Conservation (phyloP, 2,329 filamentous ascomycete species). For the Elsinoe batatas region DNA sequence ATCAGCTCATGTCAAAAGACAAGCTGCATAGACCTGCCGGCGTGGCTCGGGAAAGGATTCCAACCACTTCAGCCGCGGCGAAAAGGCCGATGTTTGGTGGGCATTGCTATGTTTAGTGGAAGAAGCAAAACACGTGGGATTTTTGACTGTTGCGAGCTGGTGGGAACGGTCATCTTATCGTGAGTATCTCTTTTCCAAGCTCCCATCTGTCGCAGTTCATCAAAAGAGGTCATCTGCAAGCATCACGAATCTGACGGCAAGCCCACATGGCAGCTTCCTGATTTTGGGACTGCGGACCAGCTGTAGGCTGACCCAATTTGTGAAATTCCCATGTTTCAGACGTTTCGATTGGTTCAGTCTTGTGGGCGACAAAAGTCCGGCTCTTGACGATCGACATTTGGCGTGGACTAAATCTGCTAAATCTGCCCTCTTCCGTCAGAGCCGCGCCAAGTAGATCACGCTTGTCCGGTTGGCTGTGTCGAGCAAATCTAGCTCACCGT, state of each 20-base stretch:
- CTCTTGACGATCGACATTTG: neutral
- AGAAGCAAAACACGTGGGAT: neutral
- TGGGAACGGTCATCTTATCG: neutral
- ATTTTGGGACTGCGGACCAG: neutral
- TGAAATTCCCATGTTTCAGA: neutral
- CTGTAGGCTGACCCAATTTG: neutral
- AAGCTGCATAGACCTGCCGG: neutral
- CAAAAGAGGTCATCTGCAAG: neutral
- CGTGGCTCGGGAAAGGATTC: neutral
- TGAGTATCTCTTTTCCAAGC: neutral
- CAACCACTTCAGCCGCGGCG: neutral
- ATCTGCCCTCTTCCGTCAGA: neutral
- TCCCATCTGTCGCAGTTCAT: neutral
- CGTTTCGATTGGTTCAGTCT: neutral
- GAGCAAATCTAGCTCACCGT: neutral
- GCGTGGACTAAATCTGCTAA: neutral
- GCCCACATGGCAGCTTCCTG: conserved; percentile 5
- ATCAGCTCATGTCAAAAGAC: neutral
- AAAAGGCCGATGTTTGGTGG: neutral
- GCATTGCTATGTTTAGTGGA: neutral
- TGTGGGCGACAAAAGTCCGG: neutral
- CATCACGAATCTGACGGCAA: neutral
- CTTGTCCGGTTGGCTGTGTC: neutral
- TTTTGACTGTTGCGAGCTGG: neutral
- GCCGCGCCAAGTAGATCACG: conserved; percentile 1